Evolutionary conservation across 352 stramenopile species (phyloP), one percentile per base, ranked within the genome.

Genomic region (Phytopythium delawarense): DNA sequence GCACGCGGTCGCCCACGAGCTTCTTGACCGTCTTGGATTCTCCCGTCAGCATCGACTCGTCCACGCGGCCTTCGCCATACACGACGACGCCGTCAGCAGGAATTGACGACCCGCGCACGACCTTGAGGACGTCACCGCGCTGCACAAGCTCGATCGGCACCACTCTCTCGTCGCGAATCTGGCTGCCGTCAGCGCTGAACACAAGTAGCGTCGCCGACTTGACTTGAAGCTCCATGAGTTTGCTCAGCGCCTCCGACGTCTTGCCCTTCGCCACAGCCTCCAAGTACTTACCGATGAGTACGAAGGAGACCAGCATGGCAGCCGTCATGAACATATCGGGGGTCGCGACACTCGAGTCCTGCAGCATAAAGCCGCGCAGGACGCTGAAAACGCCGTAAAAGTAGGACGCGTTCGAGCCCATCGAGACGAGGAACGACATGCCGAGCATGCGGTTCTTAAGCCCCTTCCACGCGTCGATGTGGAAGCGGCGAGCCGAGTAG

Each of bases 231-330:
- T 98, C 91, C 64, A 99, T 92, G 35, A 99, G 79, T 56, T 97
- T 96, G 52, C 90, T 95, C 46, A 99, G 76, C 7, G 98, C 97
- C 61, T 97, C 84, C 4, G 84, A 97, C 13, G 97, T 99, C 52
- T 94, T 90, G 0, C 87, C 88, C 71, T 98, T 98, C 0, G 94
- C 95, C 62, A 96, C 89, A 0, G 88, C 79, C 70, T 99, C 95
- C 52, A 99, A 75, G 69, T 92, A 99, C 74, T 99, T 99, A 54
- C 98, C 98, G 4, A 99, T 58, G 20, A 99, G 79, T 35, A 99
- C 97, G 66, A 99, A 99, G 20, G 96, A 90, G 60, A 99, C 91
- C 28, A 99, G 79, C 78, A 99, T 97, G 3, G 96, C 88, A n/a
- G 93, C 96, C 5, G 97, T 99, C 83, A 99, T 98, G 70, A 99